phyloP scores from a whole-genome alignment of 805 yeast genomes.

The Nematodospora valgi region DNA sequence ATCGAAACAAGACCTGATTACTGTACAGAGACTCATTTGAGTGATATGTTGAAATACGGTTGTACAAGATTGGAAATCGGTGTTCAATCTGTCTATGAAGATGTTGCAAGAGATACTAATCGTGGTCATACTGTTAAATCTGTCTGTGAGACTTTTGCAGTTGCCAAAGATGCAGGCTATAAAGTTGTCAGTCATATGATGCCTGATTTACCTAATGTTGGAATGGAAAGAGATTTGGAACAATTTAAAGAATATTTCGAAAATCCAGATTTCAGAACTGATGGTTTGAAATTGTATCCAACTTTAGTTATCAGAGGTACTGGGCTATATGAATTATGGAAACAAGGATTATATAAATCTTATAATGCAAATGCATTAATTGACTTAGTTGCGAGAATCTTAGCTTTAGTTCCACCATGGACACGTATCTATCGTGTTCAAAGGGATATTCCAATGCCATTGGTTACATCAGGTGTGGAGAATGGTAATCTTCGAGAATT shows the following conservation, averaged over 20 bases:
- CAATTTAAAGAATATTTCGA: conserved; percentile 96
- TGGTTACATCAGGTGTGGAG: conserved; percentile 96
- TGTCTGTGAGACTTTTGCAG: conserved; percentile 91
- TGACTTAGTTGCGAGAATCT: conserved; percentile 90
- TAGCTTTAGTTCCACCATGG: conserved; percentile 99
- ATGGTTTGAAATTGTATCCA: conserved; percentile 93
- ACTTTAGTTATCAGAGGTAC: conserved; percentile 97
- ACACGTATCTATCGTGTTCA: conserved; percentile 97
- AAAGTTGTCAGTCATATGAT: conserved; percentile 98
- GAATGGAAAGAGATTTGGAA: conserved; percentile 95
- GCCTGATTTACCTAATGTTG: conserved; percentile 99
- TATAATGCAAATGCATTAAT: conserved; percentile 92
- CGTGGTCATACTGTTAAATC: conserved; percentile 97
- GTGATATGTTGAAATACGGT: conserved; percentile 94
- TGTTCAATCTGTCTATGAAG: conserved; percentile 95
- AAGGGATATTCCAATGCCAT: conserved; percentile 98
- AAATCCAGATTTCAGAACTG: conserved; percentile 95
- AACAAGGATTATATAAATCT: conserved; percentile 89
- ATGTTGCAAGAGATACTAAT: conserved; percentile 96
- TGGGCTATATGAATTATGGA: conserved; percentile 96
- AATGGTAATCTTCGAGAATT: conserved; percentile 94
- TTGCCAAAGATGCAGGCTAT: conserved; percentile 98
- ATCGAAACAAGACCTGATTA: conserved; percentile 98
- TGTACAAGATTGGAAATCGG: conserved; percentile 97
- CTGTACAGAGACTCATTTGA: conserved; percentile 91